These are phyloP conservation scores for Chlamydomonas sp. DNA, from an alignment of 139 green algal genomes.

Conservation along the genomic window DNA sequence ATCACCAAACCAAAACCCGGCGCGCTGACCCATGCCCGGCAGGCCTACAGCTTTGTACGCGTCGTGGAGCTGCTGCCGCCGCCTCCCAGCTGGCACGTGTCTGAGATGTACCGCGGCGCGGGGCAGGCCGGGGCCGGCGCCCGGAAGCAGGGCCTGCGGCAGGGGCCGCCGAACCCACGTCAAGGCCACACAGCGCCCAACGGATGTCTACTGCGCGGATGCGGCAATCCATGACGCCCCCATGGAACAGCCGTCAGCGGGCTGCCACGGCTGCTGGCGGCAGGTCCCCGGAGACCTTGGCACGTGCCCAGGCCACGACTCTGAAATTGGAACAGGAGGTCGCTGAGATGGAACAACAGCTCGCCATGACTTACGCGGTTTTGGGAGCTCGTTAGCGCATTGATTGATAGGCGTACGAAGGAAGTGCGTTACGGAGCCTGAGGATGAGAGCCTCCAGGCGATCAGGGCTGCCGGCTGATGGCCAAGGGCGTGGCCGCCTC, in stretches of 20 bases:
- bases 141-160: background rate
- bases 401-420: background rate
- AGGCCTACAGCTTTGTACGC: background rate
- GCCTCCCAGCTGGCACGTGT: background rate
- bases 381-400: background rate
- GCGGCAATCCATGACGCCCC: background rate
- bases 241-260: background rate
- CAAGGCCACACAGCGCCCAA: too few relatives aligned
- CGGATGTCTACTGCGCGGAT: too few relatives aligned
- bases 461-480: too few relatives aligned
- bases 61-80: slow-evolving; percentile 7
- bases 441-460: background rate
- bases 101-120: background rate
- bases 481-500: too few relatives aligned
- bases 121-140: background rate
- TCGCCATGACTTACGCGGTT: background rate
- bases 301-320: slow-evolving; percentile 3
- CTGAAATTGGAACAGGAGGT: slow-evolving; percentile 5
- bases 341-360: background rate
- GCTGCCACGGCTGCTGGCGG: background rate
- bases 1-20: too few relatives aligned
- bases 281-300: background rate
- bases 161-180: background rate
- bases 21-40: too few relatives aligned
- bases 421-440: background rate